These are phyloP conservation scores for Neonectria ditissima DNA, from an alignment of 2,329 filamentous ascomycete genomes.

Conservation along the genomic window DNA sequence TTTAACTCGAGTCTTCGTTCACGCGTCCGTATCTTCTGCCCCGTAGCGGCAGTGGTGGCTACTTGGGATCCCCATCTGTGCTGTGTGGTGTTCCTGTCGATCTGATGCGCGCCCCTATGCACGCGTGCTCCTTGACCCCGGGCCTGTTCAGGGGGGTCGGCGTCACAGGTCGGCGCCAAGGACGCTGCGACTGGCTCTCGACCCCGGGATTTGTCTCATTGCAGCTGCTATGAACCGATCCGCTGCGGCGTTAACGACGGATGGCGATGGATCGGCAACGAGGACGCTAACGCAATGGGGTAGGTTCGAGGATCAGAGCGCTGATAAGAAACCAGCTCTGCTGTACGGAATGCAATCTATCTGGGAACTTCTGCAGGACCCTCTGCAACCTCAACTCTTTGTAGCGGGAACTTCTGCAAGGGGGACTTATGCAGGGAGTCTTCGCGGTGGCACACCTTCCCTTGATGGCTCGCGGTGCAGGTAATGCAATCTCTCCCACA, in stretches of 20 bases:
- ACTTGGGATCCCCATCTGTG: not conserved
- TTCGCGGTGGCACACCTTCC: not conserved
- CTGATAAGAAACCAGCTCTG: not conserved
- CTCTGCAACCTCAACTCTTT: not conserved
- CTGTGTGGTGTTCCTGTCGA: not conserved
- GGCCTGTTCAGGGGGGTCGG: not conserved
- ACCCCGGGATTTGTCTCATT: not conserved
- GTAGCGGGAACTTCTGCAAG: not conserved
- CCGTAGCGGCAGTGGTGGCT: not conserved
- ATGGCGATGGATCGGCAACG: not conserved
- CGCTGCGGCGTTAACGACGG: not conserved
- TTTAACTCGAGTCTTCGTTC: not conserved
- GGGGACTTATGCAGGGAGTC: not conserved
- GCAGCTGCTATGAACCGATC: not conserved
- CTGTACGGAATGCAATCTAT: not conserved
- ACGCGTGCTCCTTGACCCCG: too few relatives aligned
- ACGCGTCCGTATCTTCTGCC: not conserved
- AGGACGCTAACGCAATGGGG: not conserved
- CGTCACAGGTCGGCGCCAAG: not conserved
- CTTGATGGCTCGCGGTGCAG: not conserved
- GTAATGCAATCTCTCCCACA: not conserved
- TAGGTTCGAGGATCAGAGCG: not conserved
- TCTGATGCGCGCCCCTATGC: not conserved
- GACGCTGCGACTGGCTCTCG: not conserved
- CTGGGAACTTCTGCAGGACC: not conserved